Evolutionary conservation across 768 basidiomycete genomes (phyloP).

Genomic region (Suillus alpinus): DNA sequence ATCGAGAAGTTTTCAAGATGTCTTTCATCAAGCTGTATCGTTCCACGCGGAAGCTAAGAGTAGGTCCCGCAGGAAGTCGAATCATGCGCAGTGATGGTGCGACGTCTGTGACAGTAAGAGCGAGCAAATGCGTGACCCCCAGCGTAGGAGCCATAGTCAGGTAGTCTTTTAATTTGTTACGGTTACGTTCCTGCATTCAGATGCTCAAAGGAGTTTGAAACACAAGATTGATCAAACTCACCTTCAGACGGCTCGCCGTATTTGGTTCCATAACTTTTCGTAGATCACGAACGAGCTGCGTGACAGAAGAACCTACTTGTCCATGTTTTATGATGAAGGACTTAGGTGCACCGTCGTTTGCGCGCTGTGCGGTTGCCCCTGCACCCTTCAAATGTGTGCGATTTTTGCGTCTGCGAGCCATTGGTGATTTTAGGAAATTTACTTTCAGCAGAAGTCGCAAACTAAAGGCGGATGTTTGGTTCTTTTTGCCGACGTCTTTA

Average conservation of each 20-base stretch:
- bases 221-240: slow-evolving; percentile 26
- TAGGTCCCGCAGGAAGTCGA: slow-evolving; percentile 86
- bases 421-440: slow-evolving; percentile 23
- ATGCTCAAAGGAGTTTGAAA: slow-evolving; percentile 8
- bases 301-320: slow-evolving; percentile 80
- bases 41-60: slow-evolving; percentile 89
- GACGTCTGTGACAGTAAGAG: slow-evolving; percentile 83
- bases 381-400: slow-evolving; percentile 76
- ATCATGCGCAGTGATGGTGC: slow-evolving; percentile 86
- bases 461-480: slow-evolving; percentile 18
- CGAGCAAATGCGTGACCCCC: slow-evolving; percentile 88
- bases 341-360: slow-evolving; percentile 58
- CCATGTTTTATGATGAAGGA: slow-evolving; percentile 98
- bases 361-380: slow-evolving; percentile 29
- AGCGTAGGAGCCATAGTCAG: slow-evolving; percentile 88
- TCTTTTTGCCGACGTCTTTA: slow-evolving; percentile 17
- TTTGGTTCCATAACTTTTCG: slow-evolving; percentile 98
- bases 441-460: neutral
- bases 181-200: slow-evolving; percentile 71
- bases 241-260: slow-evolving; percentile 89
- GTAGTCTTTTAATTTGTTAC: slow-evolving; percentile 93
- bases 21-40: slow-evolving; percentile 92
- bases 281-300: slow-evolving; percentile 89
- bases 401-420: slow-evolving; percentile 77
- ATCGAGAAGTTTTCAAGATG: slow-evolving; percentile 60